Conservation (phyloP, 805 yeast genomes). For the Sugiyamaella valdiviana region DNA sequence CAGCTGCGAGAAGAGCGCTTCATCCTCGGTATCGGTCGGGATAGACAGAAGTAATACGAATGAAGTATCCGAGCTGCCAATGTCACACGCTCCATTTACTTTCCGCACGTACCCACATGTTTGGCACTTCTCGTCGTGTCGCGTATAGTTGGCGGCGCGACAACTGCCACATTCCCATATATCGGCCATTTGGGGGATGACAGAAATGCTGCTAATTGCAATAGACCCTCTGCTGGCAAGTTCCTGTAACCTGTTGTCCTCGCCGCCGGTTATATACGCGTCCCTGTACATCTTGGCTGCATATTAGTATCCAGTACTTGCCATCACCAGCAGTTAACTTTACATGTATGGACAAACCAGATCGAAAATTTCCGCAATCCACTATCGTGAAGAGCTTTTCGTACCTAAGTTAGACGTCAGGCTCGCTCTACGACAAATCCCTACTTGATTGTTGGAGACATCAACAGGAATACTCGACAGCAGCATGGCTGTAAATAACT, state of each 20-base stretch:
- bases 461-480: no score
- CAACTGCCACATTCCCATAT: not conserved
- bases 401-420: not conserved
- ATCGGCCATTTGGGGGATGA: not conserved
- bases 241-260: not conserved
- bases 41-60: not conserved
- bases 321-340: not conserved
- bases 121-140: not conserved
- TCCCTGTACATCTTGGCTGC: not conserved
- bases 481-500: no score
- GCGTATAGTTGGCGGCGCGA: not conserved
- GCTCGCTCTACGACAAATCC: no score
- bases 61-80: not conserved
- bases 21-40: not conserved
- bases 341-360: not conserved
- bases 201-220: not conserved
- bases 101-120: not conserved
- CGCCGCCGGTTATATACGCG: not conserved
- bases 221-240: not conserved
- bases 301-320: not conserved
- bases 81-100: not conserved
- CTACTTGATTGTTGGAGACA: no score
- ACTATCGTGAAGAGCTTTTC: not conserved
- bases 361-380: not conserved
- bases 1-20: not conserved